Conservation (phyloP, 805 yeast species). For the Cyberlindnera suaveolens region DNA sequence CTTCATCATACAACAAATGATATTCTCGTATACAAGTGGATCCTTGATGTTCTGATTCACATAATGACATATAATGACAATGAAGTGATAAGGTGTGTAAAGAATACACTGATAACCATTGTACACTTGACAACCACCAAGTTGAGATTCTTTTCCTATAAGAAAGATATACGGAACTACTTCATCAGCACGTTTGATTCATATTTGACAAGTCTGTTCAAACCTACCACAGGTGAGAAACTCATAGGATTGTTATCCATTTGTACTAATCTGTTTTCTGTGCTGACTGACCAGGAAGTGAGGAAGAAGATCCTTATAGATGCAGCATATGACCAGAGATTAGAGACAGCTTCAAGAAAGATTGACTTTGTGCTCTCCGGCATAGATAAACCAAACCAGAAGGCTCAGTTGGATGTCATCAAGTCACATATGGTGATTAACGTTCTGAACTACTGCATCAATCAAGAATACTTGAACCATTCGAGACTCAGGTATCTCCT, state of each 20-base stretch:
- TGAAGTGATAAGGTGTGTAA: conserved; percentile 12
- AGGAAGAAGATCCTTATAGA: conserved; percentile 17
- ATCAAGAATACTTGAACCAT: conserved; percentile 9
- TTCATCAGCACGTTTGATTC: conserved; percentile 13
- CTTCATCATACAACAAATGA: conserved; percentile 7
- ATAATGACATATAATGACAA: conserved; percentile 12
- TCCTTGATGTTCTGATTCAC: conserved; percentile 16
- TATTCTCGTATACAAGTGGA: conserved; percentile 14
- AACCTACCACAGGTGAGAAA: conserved; percentile 7
- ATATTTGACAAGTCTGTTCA: conserved; percentile 11
- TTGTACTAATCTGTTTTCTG: conserved; percentile 16
- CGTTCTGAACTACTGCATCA: conserved; percentile 12
- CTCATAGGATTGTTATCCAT: conserved; percentile 12
- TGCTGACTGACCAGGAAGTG: conserved; percentile 19
- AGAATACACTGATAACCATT: conserved; percentile 16
- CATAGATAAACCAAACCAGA: conserved; percentile 1
- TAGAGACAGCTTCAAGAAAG: conserved; percentile 21
- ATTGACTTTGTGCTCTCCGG: conserved; percentile 15
- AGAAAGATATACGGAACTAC: conserved; percentile 11
- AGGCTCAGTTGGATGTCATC: conserved; percentile 11
- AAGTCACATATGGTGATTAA: conserved; percentile 18
- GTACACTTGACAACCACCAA: conserved; percentile 17
- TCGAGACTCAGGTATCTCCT: conserved; percentile 13
- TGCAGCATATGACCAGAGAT: conserved; percentile 15
- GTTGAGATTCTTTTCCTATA: conserved; percentile 16